phyloP scores from a whole-genome alignment of 164 flowering plant genomes.

The Vitis labrusca region DNA sequence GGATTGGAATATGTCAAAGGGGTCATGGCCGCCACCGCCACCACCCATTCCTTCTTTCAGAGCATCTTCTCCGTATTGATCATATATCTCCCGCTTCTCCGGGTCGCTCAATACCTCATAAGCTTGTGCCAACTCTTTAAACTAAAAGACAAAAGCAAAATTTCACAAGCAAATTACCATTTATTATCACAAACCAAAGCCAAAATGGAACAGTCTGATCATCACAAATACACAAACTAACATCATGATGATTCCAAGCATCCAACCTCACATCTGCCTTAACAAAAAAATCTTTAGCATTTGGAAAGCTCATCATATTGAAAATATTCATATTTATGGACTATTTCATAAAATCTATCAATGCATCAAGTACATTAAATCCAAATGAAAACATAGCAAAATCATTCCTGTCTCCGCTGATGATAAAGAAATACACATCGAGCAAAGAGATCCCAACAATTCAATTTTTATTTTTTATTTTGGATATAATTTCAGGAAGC shows the following conservation, averaged over 20 bases:
- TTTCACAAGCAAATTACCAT: neutral
- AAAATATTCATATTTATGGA: too few relatives aligned
- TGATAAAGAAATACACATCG: too few relatives aligned
- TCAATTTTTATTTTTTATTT: too few relatives aligned
- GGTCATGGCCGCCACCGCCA: slow-evolving; percentile 60
- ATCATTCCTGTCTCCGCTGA: neutral
- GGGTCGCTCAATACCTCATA: slow-evolving; percentile 68
- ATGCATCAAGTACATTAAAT: neutral
- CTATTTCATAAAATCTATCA: neutral
- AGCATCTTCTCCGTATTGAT: slow-evolving; percentile 69
- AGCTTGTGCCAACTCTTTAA: slow-evolving; percentile 65
- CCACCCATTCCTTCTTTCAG: slow-evolving; percentile 78
- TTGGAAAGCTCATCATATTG: too few relatives aligned
- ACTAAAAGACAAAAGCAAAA: slow-evolving; percentile 21
- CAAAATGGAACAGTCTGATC: neutral
- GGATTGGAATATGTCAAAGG: slow-evolving; percentile 68
- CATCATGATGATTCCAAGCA: too few relatives aligned
- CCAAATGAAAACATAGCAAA: neutral
- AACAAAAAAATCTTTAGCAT: too few relatives aligned
- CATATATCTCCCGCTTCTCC: slow-evolving; percentile 65
- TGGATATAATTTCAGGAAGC: too few relatives aligned
- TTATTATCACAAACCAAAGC: neutral
- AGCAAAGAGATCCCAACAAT: too few relatives aligned
- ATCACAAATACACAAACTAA: too few relatives aligned
- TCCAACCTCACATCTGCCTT: too few relatives aligned